Conservation (phyloP, 352 stramenopile genomes). For the Phytophthora ohioensis region DNA sequence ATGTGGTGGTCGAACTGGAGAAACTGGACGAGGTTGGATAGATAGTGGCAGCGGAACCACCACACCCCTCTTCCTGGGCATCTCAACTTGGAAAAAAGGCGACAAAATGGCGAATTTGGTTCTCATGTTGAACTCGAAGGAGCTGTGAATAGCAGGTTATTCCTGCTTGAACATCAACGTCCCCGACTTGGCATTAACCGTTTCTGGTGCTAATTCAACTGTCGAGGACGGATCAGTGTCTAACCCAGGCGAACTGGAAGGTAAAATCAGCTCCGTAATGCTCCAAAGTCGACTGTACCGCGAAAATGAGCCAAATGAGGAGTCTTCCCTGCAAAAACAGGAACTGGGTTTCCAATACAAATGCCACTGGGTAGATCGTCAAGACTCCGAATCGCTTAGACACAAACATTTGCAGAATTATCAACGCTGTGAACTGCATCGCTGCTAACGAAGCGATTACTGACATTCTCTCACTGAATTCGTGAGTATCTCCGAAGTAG, state of each 20-base stretch:
- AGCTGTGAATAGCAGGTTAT: slow-evolving; percentile 1
- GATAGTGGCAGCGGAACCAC: slow-evolving; percentile 21
- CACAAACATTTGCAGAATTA: slow-evolving; percentile 33
- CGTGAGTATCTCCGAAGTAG: slow-evolving; percentile 16
- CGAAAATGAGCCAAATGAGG: slow-evolving; percentile 42
- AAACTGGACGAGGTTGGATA: not conserved
- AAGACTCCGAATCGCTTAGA: slow-evolving; percentile 30
- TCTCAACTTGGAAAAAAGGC: slow-evolving; percentile 1
- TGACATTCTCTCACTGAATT: slow-evolving; percentile 32
- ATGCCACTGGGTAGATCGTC: slow-evolving; percentile 51
- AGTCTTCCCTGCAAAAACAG: slow-evolving; percentile 46
- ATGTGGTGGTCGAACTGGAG: slow-evolving; percentile 12
- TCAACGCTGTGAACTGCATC: slow-evolving; percentile 27
- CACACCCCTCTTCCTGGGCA: slow-evolving; percentile 30
- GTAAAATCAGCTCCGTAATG: slow-evolving; percentile 37
- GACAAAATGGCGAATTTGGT: not conserved
- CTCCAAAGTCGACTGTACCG: slow-evolving; percentile 33
- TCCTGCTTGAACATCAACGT: not conserved
- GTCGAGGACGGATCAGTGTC: no score
- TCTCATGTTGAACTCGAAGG: not conserved
- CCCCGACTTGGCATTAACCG: not conserved
- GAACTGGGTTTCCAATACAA: slow-evolving; percentile 53
- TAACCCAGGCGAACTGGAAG: slow-evolving; percentile 25
- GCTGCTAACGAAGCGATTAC: slow-evolving; percentile 28
- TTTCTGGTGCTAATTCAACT: not conserved